These are phyloP conservation scores for Melaleuca alternifolia DNA, from an alignment of 345 rosid genomes.

Conservation along the genomic window DNA sequence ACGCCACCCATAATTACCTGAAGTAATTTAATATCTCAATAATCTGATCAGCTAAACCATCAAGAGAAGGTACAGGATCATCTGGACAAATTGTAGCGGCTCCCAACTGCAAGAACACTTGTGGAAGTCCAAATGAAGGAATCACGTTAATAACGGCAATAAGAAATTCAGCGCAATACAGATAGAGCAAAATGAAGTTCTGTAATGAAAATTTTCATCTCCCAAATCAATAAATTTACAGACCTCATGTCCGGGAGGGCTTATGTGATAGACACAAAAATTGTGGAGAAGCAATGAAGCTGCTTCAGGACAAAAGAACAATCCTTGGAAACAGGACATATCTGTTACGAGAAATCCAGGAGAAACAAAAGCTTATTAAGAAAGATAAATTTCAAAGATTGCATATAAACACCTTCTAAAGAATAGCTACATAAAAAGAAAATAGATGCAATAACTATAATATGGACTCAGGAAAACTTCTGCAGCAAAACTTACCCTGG, in stretches of 20 bases:
- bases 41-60: slow-evolving; percentile 87
- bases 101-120: slow-evolving; percentile 96
- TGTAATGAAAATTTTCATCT: background rate
- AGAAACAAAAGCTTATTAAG: background rate
- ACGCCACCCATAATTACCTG: slow-evolving; percentile 25
- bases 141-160: slow-evolving; percentile 28
- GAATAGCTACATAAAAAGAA: background rate
- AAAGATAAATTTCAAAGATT: background rate
- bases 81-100: slow-evolving; percentile 58
- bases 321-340: slow-evolving; percentile 88
- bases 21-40: slow-evolving; percentile 86
- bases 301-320: slow-evolving; percentile 90
- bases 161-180: background rate
- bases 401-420: background rate
- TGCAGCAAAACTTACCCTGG: background rate
- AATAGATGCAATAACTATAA: background rate
- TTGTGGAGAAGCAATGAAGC: slow-evolving; percentile 82
- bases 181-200: background rate
- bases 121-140: slow-evolving; percentile 27
- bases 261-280: slow-evolving; percentile 91
- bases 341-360: slow-evolving; percentile 24
- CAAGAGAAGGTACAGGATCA: slow-evolving; percentile 47
- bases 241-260: slow-evolving; percentile 99
- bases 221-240: slow-evolving; percentile 22
- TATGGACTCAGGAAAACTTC: background rate